Evolutionary conservation across 768 basidiomycete species (phyloP).

Genomic region (Coprinopsis marcescibilis): DNA sequence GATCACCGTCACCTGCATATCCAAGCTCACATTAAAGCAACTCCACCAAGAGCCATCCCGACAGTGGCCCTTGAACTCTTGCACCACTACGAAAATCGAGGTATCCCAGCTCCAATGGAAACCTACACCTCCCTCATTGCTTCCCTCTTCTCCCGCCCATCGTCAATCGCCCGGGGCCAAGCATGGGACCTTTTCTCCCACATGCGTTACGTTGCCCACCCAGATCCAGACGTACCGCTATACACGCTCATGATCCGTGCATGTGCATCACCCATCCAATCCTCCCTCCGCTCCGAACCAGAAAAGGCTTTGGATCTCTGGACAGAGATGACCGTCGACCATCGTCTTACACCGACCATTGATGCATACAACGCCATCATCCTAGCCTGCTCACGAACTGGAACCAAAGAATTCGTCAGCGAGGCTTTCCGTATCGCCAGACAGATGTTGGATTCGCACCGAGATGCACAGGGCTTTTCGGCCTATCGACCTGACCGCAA

Average conservation of each 20-base stretch:
- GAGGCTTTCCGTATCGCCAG: conserved; percentile 82
- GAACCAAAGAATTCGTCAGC: conserved; percentile 55
- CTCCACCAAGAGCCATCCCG: conserved; percentile 45
- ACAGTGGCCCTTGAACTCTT: conserved; percentile 60
- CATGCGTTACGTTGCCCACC: conserved; percentile 94
- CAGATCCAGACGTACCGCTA: conserved; percentile 61
- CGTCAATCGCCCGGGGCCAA: conserved; percentile 56
- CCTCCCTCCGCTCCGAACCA: conserved; percentile 58
- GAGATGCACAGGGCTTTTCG: conserved; percentile 55
- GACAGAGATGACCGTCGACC: conserved; percentile 85
- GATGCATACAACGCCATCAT: conserved; percentile 81
- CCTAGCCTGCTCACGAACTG: conserved; percentile 68
- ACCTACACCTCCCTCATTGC: conserved; percentile 70
- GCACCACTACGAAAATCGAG: conserved; percentile 64
- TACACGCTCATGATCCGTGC: conserved; percentile 87
- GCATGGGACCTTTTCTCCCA: conserved; percentile 95
- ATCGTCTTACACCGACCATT: conserved; percentile 52
- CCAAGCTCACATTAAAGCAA: conserved; percentile 53
- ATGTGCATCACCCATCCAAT: conserved; percentile 54
- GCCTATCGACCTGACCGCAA: conserved; percentile 54
- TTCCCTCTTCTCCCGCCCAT: conserved; percentile 45
- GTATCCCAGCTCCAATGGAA: conserved; percentile 59
- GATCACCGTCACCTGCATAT: conserved; percentile 68
- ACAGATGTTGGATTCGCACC: conserved; percentile 79
- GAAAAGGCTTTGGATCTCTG: conserved; percentile 92